Evolutionary conservation across 371 early-diverging fungal genomes (phyloP).

Genomic region (Rhizopus sp.): DNA sequence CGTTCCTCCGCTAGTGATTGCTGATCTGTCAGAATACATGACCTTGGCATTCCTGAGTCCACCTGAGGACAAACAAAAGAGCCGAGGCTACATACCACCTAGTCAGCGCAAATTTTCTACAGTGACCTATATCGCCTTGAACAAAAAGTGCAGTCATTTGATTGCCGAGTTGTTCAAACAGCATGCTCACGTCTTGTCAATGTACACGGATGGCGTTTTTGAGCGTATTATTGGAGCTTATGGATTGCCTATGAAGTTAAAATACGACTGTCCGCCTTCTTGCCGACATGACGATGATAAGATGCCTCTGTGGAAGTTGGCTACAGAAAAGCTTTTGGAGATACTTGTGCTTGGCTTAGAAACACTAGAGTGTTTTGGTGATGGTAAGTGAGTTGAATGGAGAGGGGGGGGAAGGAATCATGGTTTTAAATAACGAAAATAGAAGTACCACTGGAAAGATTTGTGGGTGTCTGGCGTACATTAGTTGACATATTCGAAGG

Average conservation of each 20-base stretch:
- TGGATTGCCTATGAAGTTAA: conserved; percentile 73
- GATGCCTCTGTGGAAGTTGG: conserved; percentile 76
- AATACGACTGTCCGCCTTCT: conserved; percentile 78
- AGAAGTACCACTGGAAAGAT: conserved; percentile 62
- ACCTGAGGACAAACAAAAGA: conserved; percentile 22
- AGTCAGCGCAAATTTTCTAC: conserved; percentile 48
- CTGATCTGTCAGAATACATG: conserved; percentile 55
- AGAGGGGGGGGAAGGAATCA: background rate
- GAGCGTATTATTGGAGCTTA: conserved; percentile 64
- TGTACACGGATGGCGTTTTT: conserved; percentile 73
- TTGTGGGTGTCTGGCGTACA: conserved; percentile 67
- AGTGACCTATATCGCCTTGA: conserved; percentile 74
- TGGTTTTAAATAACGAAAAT: conserved; percentile 1
- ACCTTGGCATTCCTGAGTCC: conserved; percentile 54
- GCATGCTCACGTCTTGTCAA: conserved; percentile 45
- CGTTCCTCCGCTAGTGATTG: conserved; percentile 45
- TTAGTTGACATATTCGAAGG: conserved; percentile 73
- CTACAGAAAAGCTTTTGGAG: conserved; percentile 68
- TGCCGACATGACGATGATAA: conserved; percentile 70
- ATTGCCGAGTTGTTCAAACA: conserved; percentile 61
- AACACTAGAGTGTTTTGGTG: conserved; percentile 55
- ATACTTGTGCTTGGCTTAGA: conserved; percentile 64
- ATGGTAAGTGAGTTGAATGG: conserved; percentile 41
- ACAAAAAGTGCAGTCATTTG: conserved; percentile 63
- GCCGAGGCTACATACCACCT: conserved; percentile 31